Conservation (phyloP, 495 filamentous ascomycete species). For the Neurospora sp. region DNA sequence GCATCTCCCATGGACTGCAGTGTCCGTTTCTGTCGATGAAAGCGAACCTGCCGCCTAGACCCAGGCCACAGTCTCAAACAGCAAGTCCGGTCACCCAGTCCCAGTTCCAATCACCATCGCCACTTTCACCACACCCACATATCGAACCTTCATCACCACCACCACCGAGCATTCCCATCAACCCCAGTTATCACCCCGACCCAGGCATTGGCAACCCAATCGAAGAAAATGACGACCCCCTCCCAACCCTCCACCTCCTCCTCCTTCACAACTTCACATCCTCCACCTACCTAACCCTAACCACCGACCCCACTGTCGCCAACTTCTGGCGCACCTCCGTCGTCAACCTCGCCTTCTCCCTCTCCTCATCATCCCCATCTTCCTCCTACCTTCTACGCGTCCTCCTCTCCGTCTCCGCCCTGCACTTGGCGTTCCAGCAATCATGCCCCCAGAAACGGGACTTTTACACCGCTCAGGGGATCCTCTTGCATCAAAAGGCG, state of each 20-base stretch:
- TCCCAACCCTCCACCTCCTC: conserved; percentile 29
- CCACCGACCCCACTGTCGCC: conserved; percentile 21
- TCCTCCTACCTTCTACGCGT: conserved; percentile 47
- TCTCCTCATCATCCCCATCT: neutral
- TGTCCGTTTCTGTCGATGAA: conserved; percentile 25
- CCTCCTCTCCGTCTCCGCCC: conserved; percentile 42
- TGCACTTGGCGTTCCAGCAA: conserved; percentile 42
- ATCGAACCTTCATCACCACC: neutral
- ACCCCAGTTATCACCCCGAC: neutral
- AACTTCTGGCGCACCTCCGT: conserved; percentile 28
- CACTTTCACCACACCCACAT: neutral
- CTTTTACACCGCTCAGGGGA: conserved; percentile 39
- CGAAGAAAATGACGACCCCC: conserved; percentile 2
- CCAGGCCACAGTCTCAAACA: neutral
- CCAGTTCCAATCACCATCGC: neutral
- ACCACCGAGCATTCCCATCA: neutral
- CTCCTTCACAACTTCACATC: conserved; percentile 36
- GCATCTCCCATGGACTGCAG: conserved; percentile 28
- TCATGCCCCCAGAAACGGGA: conserved; percentile 22
- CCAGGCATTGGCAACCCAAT: neutral
- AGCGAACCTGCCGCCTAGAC: neutral
- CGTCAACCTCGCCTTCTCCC: conserved; percentile 30
- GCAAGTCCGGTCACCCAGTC: neutral
- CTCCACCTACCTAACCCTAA: conserved; percentile 27
- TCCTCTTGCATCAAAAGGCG: conserved; percentile 41